These are phyloP conservation scores for Leucaena leucocephala DNA, from an alignment of 306 rosid genomes.

Conservation along the genomic window DNA sequence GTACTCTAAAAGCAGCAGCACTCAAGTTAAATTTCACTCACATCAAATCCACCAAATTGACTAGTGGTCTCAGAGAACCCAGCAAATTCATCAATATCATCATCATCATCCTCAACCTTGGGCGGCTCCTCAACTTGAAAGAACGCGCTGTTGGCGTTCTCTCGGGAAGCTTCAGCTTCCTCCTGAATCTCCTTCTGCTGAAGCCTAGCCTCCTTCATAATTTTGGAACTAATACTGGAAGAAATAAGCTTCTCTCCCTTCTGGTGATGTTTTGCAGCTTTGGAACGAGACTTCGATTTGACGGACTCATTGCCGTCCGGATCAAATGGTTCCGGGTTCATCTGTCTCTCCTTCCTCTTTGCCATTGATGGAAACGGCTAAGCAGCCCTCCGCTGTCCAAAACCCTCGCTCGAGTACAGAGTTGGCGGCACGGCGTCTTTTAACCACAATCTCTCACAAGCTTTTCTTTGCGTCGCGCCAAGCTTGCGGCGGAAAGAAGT, in stretches of 20 bases:
- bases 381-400: not conserved
- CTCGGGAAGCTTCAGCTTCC: conserved; percentile 35
- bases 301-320: conserved; percentile 48
- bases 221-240: conserved; percentile 70
- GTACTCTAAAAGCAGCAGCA: not conserved
- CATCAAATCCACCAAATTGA: conserved; percentile 50
- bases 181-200: conserved; percentile 73
- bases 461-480: not conserved
- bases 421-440: not conserved
- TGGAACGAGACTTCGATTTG: conserved; percentile 54
- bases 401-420: not conserved
- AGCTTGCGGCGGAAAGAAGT: not conserved
- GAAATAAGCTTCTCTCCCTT: conserved; percentile 57
- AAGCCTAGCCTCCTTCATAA: conserved; percentile 71
- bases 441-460: not conserved
- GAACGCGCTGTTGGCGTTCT: conserved; percentile 32
- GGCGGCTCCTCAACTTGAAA: conserved; percentile 36
- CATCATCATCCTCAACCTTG: conserved; percentile 39
- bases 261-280: conserved; percentile 67
- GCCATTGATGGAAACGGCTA: conserved; percentile 48
- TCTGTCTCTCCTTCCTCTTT: conserved; percentile 71
- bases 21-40: conserved; percentile 25
- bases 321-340: conserved; percentile 79
- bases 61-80: conserved; percentile 70
- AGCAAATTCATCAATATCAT: conserved; percentile 60